A percentile compares a stretch with the other conserved stretches of the same genome.
phyloP scores from a whole-genome alignment of 352 stramenopile species.

The Phytophthora idaei region DNA sequence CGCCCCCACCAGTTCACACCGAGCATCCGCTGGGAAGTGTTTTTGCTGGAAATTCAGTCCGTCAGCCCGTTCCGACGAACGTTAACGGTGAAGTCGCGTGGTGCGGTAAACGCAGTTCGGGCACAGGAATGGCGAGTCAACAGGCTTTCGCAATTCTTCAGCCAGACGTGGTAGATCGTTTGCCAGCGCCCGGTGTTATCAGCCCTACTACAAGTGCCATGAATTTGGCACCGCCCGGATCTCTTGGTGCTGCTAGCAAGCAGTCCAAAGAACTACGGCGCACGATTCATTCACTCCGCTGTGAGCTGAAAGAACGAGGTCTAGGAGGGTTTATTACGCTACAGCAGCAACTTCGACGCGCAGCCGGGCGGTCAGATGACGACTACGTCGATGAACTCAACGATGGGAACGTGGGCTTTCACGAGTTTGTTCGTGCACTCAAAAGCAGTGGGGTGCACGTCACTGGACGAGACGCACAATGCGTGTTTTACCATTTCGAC shows the following conservation, averaged over 20 bases:
- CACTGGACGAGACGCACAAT: slow-evolving; percentile 54
- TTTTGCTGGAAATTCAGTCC: slow-evolving; percentile 9
- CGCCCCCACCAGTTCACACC: slow-evolving; percentile 1
- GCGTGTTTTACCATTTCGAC: slow-evolving; percentile 88
- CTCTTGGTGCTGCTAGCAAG: slow-evolving; percentile 25
- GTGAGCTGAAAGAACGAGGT: slow-evolving; percentile 66
- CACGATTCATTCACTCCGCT: slow-evolving; percentile 57
- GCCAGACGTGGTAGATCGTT: slow-evolving; percentile 55
- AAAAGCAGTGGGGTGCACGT: slow-evolving; percentile 61
- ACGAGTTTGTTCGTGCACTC: slow-evolving; percentile 82
- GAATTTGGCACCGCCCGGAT: slow-evolving; percentile 14
- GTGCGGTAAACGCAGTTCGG: slow-evolving; percentile 24
- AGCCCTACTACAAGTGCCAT: slow-evolving; percentile 13
- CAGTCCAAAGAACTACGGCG: slow-evolving; percentile 71
- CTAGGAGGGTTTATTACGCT: slow-evolving; percentile 77
- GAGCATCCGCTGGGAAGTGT: slow-evolving; percentile 14
- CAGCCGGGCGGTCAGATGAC: slow-evolving; percentile 34
- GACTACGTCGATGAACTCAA: slow-evolving; percentile 61
- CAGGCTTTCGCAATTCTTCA: slow-evolving; percentile 70
- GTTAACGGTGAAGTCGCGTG: slow-evolving; percentile 10
- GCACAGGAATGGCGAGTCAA: slow-evolving; percentile 52
- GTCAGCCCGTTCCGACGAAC: slow-evolving; percentile 24
- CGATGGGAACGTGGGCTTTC: slow-evolving; percentile 66
- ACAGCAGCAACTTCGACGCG: slow-evolving; percentile 72
- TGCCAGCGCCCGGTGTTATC: slow-evolving; percentile 15